Evolutionary conservation across 768 basidiomycete genomes (phyloP), one percentile per base, ranked within the genome.

Genomic region (Dentipellis sp.): DNA sequence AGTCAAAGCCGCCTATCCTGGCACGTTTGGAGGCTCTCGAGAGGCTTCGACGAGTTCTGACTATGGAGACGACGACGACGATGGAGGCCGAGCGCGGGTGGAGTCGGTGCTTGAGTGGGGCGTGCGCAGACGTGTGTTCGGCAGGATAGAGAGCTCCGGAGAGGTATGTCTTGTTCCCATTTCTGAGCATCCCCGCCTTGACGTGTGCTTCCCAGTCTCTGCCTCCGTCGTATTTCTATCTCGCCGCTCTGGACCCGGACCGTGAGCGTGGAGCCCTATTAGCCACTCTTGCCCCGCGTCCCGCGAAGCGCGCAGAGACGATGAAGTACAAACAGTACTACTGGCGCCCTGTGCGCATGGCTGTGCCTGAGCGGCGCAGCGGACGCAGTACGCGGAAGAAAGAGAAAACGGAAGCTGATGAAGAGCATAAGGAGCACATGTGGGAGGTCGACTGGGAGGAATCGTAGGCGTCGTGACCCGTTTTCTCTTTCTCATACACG

Each of bases 261-360:
- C 34, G 36, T 10, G 61, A 62, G 42, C 61, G 61, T 17, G 56
- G 53, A 14, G 59, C 52, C 12, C 51, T 60, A 34, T 35, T 62
- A 11, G 37, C 48, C 10, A 52, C 54, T 12, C 45, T 60, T 34
- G 54, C 55, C 48, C 86, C 86, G 1, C 79, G 85, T 12, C 78
- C 82, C 19, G 85, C 75, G 54, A 91, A 89, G 70, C 72, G 88
- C 54, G 82, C 71, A 49, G 86, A 81, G 69, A 91, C 87, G 67
- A 89, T 85, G 77, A 85, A 88, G 71, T 86, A 84, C 59, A 91
- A 91, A 68, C 85, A 88, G 67, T 91, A 91, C 70, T 91, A 91
- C 69, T 91, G 83, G 71, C 75, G 77, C 29, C 88, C 88, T 9
- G 69, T 91, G 21, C 50, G 57, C 19, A 42, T 62, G 21, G 54